Base-by-base conservation (phyloP, 148 eudicot genomes). In the Spergularia marina region DNA sequence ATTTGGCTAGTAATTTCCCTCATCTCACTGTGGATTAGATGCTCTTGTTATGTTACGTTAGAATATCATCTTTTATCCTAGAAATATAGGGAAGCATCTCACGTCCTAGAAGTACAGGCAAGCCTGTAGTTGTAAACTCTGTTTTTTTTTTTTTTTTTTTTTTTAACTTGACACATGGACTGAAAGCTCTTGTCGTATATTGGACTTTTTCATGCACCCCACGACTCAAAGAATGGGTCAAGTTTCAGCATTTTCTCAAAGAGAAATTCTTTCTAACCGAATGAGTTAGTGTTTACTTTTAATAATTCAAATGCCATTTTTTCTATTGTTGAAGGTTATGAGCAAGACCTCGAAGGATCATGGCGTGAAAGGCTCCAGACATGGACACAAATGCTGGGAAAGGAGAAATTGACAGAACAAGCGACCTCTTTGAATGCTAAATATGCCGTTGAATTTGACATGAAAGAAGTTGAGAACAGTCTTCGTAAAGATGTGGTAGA, bases 401-500 rank as follows among this genome's bases (percentile, higher is more conserved):
- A 83, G 83, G 98, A 94, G 74, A 91, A 88, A 78, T 71, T 94
- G 76, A 76, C 87, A 30, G 98, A 91, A 70, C 83, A 91, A 75
- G 60, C 87, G 41, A 88, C 81, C 82, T 87, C 97, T 68, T 53
- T 83, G 23, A 88, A 87, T 64, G 79, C 97, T 21, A 89, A 77
- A 74, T 94, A 91, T 86, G 92, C 74, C 44, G 88, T 91, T 54
- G 97, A 94, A 77, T 94, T 91, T 84, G 98, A 94, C 80, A 94
- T 94, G 98, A 87, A 91, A 72, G 97, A 91, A 84, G 97, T 94
- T 75, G 98, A 91, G 75, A 85, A 86, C 63, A 94, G 94, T 79
- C 92, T 94, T 20, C 94, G 88, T 47, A 90, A 94, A 83, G 97
- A 94, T 81, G 88, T 91, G 44, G 85, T 85, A 54, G 94, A 88